phyloP scores from a whole-genome alignment of 345 rosid genomes.

The Theobroma cacao region DNA sequence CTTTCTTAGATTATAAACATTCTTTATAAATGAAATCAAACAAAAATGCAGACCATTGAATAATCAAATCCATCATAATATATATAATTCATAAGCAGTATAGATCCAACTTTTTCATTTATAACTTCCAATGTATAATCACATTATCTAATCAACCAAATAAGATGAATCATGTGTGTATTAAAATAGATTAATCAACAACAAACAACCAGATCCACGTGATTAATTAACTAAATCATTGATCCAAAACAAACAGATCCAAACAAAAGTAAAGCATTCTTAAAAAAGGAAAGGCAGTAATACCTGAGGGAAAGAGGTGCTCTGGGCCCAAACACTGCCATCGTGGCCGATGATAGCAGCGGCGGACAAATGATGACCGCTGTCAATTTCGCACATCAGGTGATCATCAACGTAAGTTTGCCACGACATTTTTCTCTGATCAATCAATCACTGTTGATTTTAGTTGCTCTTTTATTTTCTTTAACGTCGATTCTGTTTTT shows the following conservation, averaged over 20 bases:
- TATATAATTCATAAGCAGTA: background rate
- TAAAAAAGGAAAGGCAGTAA: background rate
- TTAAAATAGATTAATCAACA: background rate
- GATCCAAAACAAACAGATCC: background rate
- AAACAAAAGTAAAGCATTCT: background rate
- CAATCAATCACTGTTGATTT: background rate
- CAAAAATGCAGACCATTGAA: background rate
- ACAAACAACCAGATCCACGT: background rate
- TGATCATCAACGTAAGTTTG: conserved; percentile 82
- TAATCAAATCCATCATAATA: background rate
- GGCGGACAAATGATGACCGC: conserved; percentile 45
- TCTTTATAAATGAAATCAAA: background rate
- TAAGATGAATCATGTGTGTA: background rate
- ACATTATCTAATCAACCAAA: background rate
- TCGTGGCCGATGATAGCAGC: conserved; percentile 79
- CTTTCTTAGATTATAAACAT: background rate
- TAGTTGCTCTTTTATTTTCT: background rate
- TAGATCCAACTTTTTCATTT: background rate
- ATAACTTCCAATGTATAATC: background rate
- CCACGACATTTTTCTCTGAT: conserved; percentile 68
- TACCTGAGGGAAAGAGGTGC: conserved; percentile 60
- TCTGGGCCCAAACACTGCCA: conserved; percentile 87
- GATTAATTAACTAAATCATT: background rate
- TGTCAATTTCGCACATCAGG: conserved; percentile 76
- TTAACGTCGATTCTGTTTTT: background rate